Base-by-base conservation (phyloP, 352 stramenopile species). In the Phytophthora aleatoria region DNA sequence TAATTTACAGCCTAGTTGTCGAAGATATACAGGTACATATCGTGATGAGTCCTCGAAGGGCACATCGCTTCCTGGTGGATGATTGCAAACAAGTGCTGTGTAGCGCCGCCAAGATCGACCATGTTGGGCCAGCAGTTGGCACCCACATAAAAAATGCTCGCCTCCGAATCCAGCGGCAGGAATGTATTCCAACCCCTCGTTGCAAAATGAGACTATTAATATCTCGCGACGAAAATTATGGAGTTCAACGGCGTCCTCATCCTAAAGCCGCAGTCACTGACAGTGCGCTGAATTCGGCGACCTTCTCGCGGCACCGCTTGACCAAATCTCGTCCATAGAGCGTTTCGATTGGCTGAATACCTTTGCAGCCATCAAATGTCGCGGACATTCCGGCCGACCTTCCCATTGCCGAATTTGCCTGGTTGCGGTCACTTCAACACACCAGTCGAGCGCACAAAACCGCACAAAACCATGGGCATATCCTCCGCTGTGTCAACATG, bases 391-490 rank as follows among this genome's bases (percentile, higher is more conserved):
- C 8, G 53, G 28, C 47, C 53, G 51, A 36, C 61, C 35, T 10
- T 43, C 2, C 11, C 59, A 61, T 69, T 65, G 31, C 36, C 5
- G 7, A 43, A 48, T 61, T 61, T 61, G 24, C 45, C 10, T 44
- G 12, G 43, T 27, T 36, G 5, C 3, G 7, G 35, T 12, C 57
- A 67, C 31, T 55, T 57, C 59, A 35, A 56, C 9, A 57, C 54
- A 5, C 35, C 47, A 49, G 24, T 48, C 53, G 39, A 60, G 39
- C 24, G 5, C 28, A 9, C 6, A 45, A 43, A 35, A 26, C 6
- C 1, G 6, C 4, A 16, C 39, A 12, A 45, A 53, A 47, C n/a
- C 9, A 74, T 74, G 66, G 61, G 43, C 26, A 70, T 74, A 42
- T 45, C 54, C 5, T 67, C 61, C 26, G 52, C 57, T 38, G 13